phyloP scores from a whole-genome alignment of 495 filamentous ascomycete species.

The Penicillium coffeae region DNA sequence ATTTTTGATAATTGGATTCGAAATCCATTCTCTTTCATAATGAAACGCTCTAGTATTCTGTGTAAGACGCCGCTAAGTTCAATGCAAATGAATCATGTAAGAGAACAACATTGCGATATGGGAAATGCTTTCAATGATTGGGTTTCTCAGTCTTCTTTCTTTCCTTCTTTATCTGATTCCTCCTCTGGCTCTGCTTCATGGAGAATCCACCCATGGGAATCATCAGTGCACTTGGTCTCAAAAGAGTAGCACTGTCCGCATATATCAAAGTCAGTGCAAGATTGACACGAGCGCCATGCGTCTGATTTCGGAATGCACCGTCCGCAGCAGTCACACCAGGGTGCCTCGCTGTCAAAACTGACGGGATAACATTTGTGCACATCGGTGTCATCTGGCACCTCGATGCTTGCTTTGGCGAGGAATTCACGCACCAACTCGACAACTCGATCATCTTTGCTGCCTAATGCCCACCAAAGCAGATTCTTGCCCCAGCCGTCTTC shows the following conservation, averaged over 20 bases:
- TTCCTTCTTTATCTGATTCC: neutral
- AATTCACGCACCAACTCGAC: neutral
- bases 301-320: neutral
- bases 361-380: neutral
- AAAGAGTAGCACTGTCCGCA: slow-evolving; percentile 4
- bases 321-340: slow-evolving; percentile 2
- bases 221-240: neutral
- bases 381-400: neutral
- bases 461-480: slow-evolving; percentile 6
- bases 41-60: too few species aligned
- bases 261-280: neutral
- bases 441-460: neutral
- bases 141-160: neutral
- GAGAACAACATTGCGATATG: too few species aligned
- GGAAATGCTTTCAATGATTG: too few species aligned
- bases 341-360: neutral
- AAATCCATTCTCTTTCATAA: neutral
- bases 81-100: too few species aligned
- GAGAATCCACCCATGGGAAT: slow-evolving; percentile 1
- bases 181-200: neutral
- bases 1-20: neutral
- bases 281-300: neutral
- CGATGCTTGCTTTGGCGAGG: neutral
- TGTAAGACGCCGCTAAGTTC: too few species aligned
- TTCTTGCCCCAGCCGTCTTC: neutral